Conservation (phyloP, 805 yeast species). For the Candida montana region DNA sequence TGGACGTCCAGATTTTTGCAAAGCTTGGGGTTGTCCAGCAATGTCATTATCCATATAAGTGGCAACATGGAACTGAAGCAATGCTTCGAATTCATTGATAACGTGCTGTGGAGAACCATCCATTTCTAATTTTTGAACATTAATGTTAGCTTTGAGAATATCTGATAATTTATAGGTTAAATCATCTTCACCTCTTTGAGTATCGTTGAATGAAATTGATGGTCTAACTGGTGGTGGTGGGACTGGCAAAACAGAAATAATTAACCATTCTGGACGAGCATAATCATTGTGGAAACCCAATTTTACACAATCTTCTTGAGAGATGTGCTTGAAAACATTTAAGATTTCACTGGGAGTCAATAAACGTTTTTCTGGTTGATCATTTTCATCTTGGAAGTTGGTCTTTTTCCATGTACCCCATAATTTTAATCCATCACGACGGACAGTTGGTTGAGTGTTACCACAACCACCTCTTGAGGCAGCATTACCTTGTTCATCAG, state of each 20-base stretch:
- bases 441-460: slow-evolving; percentile 88
- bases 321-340: slow-evolving; percentile 87
- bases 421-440: slow-evolving; percentile 91
- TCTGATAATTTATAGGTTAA: slow-evolving; percentile 96
- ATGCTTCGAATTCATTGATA: slow-evolving; percentile 90
- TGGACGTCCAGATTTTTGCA: slow-evolving; percentile 98
- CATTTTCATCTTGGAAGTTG: slow-evolving; percentile 69
- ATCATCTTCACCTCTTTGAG: slow-evolving; percentile 99
- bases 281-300: slow-evolving; percentile 93
- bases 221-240: slow-evolving; percentile 99
- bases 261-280: slow-evolving; percentile 98
- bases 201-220: slow-evolving; percentile 94
- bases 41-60: slow-evolving; percentile 99
- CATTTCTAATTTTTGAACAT: slow-evolving; percentile 94
- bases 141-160: slow-evolving; percentile 91
- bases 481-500: slow-evolving; percentile 53
- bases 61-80: slow-evolving; percentile 95
- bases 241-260: slow-evolving; percentile 94
- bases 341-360: slow-evolving; percentile 85
- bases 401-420: slow-evolving; percentile 98
- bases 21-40: slow-evolving; percentile 99
- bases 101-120: slow-evolving; percentile 99
- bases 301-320: slow-evolving; percentile 71
- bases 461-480: slow-evolving; percentile 96
- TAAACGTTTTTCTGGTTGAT: slow-evolving; percentile 87